Base-by-base conservation (phyloP, 202 grass and related monocot species). In the Dendrocalamus latiflorus region DNA sequence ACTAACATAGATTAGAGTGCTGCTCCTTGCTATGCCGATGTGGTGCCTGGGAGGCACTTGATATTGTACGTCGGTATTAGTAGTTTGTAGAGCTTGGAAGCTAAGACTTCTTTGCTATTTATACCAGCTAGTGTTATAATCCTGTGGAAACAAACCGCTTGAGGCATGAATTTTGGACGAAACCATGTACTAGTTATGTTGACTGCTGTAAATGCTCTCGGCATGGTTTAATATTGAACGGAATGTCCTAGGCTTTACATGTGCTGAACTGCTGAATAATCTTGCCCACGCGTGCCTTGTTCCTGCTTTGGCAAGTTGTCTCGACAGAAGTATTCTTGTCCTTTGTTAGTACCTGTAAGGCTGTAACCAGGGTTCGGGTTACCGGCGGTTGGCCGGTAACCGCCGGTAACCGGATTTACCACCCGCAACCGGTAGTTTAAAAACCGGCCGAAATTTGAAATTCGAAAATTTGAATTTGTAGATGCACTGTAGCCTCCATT, bases 1-100 rank as follows among this genome's bases (percentile, higher is more conserved):
- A 42, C 84, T 87, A 83, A 87, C 84, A 42, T 87, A 87, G 69
- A 68, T 45, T 79, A 86, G 74, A 37, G 53, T 69, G n/a, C 48
- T 59, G 33, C 43, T 78, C 53, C 83, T 72, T 83, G 78, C 50
- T 74, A 59, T 70, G 61, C 38, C 43, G 81, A 78, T 55, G 80
- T 43, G 60, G 56, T 51, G 9, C 30, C 65, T 90, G 9, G 38
- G 50, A 78, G 74, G 69, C 7, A 43, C 36, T 65, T 79, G 28
- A 83, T 83, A 78, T 51, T 49, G 24, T 78, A 61, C 68, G 43
- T 26, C 13, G 15, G 60, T 68, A 61, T 58, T 34, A 8, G 61
- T 75, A 55, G 36, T 25, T 30, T 74, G 74, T 86, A 71, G 53
- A 43, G 49, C 61, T 28, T 72, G 62, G 54, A 83, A 86, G 62